Percentiles rank a stretch among this genome's conserved stretches.
phyloP scores from a whole-genome alignment of 345 rosid genomes.

The Eucalyptus urophylla region DNA sequence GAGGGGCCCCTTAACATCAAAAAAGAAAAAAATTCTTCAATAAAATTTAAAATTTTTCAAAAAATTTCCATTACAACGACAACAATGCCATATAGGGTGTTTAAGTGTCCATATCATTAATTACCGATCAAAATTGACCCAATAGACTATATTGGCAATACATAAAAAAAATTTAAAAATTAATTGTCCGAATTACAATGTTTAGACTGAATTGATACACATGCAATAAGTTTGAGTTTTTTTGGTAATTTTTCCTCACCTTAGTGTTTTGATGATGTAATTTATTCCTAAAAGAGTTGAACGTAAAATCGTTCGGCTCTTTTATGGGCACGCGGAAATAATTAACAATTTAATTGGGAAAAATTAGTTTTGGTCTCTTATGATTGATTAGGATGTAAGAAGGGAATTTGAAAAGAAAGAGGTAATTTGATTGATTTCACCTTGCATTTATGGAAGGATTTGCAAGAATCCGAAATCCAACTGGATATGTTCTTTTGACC shows the following conservation, averaged over 20 bases:
- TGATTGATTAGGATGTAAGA: not conserved
- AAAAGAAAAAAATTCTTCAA: not conserved
- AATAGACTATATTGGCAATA: rapidly evolving
- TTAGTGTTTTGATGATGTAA: not conserved
- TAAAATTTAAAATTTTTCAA: not conserved
- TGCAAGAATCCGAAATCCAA: not conserved
- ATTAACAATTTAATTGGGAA: not conserved
- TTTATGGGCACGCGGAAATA: not conserved
- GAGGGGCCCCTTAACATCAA: not conserved
- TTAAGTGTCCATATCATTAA: rapidly evolving
- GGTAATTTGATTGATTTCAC: not conserved
- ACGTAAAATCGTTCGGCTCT: not conserved
- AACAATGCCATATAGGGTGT: rapidly evolving
- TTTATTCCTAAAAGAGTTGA: not conserved
- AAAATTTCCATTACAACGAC: rapidly evolving
- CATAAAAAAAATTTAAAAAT: rapidly evolving
- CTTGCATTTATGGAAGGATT: not conserved
- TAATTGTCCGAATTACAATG: not conserved
- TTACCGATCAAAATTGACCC: rapidly evolving
- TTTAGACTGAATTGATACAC: not conserved
- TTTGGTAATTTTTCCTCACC: not conserved
- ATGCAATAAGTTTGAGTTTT: rapidly evolving
- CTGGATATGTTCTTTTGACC: not conserved
- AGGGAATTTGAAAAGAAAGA: not conserved
- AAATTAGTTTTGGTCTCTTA: not conserved